phyloP scores from a whole-genome alignment of 2,329 filamentous ascomycete species.

The Claviceps africana region DNA sequence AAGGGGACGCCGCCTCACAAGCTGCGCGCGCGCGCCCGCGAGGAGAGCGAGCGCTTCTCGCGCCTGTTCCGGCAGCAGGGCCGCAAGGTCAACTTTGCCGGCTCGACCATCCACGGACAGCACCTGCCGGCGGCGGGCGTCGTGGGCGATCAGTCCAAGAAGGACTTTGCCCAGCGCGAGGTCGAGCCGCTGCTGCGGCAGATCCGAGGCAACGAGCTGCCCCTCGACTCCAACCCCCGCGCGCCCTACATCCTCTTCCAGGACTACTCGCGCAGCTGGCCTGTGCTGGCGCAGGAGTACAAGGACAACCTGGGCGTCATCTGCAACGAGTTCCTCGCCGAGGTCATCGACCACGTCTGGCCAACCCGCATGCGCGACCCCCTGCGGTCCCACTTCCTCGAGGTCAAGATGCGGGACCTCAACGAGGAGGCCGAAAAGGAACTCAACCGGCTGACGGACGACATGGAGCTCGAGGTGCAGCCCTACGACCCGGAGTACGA shows the following conservation, averaged over 20 bases:
- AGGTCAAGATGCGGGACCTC: conserved; percentile 32
- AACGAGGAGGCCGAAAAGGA: conserved; percentile 33
- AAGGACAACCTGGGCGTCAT: conserved; percentile 40
- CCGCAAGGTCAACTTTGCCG: conserved; percentile 31
- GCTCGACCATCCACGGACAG: conserved; percentile 7
- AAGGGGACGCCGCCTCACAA: conserved; percentile 38
- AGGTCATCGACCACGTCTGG: conserved; percentile 37
- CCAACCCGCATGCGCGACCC: conserved; percentile 37
- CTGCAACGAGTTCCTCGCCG: conserved; percentile 38
- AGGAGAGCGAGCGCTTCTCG: conserved; percentile 37
- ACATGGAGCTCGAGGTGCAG: conserved; percentile 39
- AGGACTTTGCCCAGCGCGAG: conserved; percentile 32
- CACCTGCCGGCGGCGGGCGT: conserved; percentile 17
- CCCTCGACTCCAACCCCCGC: conserved; percentile 37
- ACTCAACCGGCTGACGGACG: conserved; percentile 30
- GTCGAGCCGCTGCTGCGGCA: conserved; percentile 35
- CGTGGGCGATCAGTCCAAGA: conserved; percentile 26
- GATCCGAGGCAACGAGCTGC: conserved; percentile 37
- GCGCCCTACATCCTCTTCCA: conserved; percentile 41
- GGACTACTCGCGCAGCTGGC: conserved; percentile 38
- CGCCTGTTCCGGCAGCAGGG: conserved; percentile 34
- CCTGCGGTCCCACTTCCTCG: conserved; percentile 33
- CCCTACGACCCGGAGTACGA: conserved; percentile 41
- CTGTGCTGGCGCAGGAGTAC: conserved; percentile 36
- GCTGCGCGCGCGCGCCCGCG: conserved; percentile 34